Percentiles rank a stretch among this genome's conserved stretches.
Evolutionary conservation across 2,329 filamentous ascomycete species (phyloP).

Genomic region (Chalaropsis thielavioides): DNA sequence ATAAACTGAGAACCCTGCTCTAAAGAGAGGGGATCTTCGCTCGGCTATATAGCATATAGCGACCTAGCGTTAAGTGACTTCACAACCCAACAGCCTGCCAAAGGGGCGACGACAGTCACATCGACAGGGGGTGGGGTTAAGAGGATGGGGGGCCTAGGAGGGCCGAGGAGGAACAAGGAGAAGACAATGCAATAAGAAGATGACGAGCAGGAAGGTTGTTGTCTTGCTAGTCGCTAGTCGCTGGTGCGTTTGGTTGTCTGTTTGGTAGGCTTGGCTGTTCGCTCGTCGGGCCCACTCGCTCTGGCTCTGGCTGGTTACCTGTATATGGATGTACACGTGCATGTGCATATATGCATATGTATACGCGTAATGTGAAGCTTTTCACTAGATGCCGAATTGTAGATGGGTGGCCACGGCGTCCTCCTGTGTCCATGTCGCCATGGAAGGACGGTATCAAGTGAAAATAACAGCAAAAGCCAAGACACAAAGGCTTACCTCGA

Average conservation of each 20-base stretch:
- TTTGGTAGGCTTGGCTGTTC: no score
- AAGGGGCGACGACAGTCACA: neutral
- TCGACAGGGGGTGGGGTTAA: neutral
- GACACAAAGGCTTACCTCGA: neutral
- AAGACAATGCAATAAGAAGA: neutral
- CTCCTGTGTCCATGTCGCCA: no score
- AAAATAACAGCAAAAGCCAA: neutral
- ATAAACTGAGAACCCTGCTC: neutral
- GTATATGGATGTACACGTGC: neutral
- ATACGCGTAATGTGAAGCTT: neutral
- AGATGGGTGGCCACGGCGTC: neutral
- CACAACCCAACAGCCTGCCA: neutral
- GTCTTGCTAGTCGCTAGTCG: neutral
- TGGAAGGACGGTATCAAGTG: neutral
- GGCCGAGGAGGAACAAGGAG: neutral
- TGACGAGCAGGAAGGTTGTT: neutral
- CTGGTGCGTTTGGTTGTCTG: no score
- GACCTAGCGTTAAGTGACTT: neutral
- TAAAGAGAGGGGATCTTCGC: constrained; percentile 2
- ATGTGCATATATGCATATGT: neutral
- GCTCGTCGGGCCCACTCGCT: no score
- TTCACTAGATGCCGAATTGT: neutral
- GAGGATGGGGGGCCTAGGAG: neutral
- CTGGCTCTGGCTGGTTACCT: neutral
- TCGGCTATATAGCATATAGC: constrained; percentile 7